These are phyloP conservation scores for Dipteronia sinensis DNA, from an alignment of 345 rosid species.

Conservation along the genomic window DNA sequence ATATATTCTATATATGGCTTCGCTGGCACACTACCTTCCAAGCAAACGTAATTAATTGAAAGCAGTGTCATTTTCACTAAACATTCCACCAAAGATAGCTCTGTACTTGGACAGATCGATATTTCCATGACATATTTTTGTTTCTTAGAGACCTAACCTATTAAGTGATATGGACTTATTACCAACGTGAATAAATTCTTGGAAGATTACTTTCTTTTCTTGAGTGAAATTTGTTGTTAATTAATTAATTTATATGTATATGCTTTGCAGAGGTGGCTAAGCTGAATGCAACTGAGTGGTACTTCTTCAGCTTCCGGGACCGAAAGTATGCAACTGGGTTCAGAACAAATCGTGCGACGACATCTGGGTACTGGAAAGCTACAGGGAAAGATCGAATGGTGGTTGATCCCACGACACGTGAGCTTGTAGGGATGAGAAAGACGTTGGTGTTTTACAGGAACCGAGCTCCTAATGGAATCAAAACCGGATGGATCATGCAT, in stretches of 20 bases:
- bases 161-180: conserved; percentile 7
- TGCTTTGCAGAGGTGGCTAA: conserved; percentile 72
- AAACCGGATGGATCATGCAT: conserved; percentile 99
- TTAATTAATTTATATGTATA: background rate
- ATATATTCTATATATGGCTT: background rate
- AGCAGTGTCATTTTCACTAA: background rate
- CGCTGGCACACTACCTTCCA: conserved; percentile 2
- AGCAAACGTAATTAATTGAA: background rate
- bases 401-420: conserved; percentile 56
- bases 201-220: too few species aligned
- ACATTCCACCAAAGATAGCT: background rate
- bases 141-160: conserved; percentile 25
- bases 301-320: conserved; percentile 96
- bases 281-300: conserved; percentile 93
- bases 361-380: conserved; percentile 94
- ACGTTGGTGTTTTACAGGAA: conserved; percentile 86
- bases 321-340: conserved; percentile 92
- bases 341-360: conserved; percentile 85
- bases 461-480: conserved; percentile 94
- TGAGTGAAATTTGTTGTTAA: too few species aligned
- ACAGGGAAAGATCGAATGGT: conserved; percentile 96
- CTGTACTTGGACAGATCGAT: background rate
- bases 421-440: conserved; percentile 95
- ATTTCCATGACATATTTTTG: background rate
- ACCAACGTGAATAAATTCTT: conserved; percentile 3